A percentile compares a stretch with the other conserved stretches of the same genome.
These are phyloP conservation scores for Macrolepiota dolichaula DNA, from an alignment of 768 basidiomycete species.

Conservation along the genomic window DNA sequence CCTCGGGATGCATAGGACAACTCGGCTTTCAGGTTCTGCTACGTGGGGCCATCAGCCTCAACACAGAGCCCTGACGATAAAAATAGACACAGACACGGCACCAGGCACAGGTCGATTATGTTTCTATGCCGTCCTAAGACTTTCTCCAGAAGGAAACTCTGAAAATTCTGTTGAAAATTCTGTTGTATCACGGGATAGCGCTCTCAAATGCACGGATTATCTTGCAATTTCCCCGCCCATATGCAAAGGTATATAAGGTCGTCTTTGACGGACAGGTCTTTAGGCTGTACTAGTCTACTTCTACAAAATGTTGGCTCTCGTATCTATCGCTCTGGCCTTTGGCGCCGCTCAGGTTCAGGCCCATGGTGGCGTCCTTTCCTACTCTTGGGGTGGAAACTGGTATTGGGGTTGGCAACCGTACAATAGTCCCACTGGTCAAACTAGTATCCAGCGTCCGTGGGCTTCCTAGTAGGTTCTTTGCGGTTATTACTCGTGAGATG, in stretches of 20 bases:
- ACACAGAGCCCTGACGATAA: too few relatives aligned
- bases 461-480: constrained; percentile 31
- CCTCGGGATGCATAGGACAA: too few relatives aligned
- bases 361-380: constrained; percentile 44
- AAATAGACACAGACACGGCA: not conserved
- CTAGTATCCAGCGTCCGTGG: constrained; percentile 42
- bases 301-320: constrained; percentile 24
- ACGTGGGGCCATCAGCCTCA: too few relatives aligned
- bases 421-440: constrained; percentile 38
- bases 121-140: not conserved
- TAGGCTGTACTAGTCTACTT: not conserved
- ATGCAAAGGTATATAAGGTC: not conserved
- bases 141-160: not conserved
- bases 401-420: constrained; percentile 43
- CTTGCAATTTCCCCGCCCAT: too few relatives aligned
- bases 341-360: constrained; percentile 28
- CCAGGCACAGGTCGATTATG: not conserved
- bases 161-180: not conserved
- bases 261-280: too few relatives aligned
- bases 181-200: not conserved
- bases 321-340: constrained; percentile 27
- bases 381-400: constrained; percentile 32
- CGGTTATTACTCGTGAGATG: not conserved
- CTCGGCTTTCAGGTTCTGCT: too few relatives aligned
- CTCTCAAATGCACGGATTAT: not conserved